Evolutionary conservation across 495 filamentous ascomycete species (phyloP).

Genomic region (Penicillium cosmopolitanum): DNA sequence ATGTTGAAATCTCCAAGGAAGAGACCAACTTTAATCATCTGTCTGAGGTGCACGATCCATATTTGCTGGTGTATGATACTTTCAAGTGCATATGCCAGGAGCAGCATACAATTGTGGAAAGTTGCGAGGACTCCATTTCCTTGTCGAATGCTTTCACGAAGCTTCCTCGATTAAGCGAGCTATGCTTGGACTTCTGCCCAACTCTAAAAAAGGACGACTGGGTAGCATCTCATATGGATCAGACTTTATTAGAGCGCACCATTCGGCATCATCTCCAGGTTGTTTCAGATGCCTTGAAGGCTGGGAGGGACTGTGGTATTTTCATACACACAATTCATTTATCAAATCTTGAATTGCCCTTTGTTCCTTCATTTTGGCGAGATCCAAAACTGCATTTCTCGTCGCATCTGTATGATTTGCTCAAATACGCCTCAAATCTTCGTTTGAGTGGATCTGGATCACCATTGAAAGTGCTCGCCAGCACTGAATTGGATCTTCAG

Average conservation of each 20-base stretch:
- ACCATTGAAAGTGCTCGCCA: background rate
- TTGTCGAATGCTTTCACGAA: background rate
- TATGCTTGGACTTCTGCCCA: background rate
- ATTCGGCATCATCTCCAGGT: background rate
- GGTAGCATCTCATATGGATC: background rate
- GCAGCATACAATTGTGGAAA: background rate
- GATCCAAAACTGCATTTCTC: background rate
- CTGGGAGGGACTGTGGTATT: background rate
- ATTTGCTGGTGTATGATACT: background rate
- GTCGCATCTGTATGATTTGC: background rate
- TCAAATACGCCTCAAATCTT: background rate
- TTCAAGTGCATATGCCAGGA: background rate
- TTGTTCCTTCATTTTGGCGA: background rate
- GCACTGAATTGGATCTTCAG: background rate
- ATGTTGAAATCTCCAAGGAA: background rate
- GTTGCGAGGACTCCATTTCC: background rate
- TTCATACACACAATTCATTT: background rate
- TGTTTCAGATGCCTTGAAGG: background rate
- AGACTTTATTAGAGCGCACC: background rate
- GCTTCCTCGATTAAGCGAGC: background rate
- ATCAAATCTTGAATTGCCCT: background rate
- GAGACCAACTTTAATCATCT: background rate
- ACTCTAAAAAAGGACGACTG: background rate
- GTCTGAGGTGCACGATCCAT: background rate
- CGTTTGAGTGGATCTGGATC: background rate